Evolutionary conservation across 768 basidiomycete species (phyloP), one percentile per base, ranked within the genome.

Genomic region (Holtermanniella nyarrowii): DNA sequence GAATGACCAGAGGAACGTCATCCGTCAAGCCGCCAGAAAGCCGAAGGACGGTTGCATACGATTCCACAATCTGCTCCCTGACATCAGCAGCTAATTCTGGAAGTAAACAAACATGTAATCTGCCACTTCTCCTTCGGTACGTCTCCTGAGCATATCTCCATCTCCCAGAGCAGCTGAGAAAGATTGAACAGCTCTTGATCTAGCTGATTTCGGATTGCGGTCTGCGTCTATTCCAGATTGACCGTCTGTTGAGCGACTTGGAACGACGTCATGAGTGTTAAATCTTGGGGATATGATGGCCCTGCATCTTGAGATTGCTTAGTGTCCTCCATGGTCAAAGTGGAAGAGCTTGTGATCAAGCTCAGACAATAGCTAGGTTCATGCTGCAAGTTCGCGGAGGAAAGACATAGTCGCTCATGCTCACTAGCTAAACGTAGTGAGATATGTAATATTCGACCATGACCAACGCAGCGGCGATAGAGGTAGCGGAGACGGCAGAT

Each of bases 141-240:
- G 40, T 67, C 65, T 12, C 65, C 65, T 0, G 65, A 62, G 26
- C 65, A 67, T 16, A 67, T 57, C 47, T 67, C 65, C 57, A 67
- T 50, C 51, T 67, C 65, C 48, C 61, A 67, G 42, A 67, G 50
- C 41, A 64, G 62, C 46, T 67, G 65, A 40, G 49, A 53, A n/a
- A 67, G 50, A 11, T 49, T 47, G 26, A 64, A 47, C 10, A 67
- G 49, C 24, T 57, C 48, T 18, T 18, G 39, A 18, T 67, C 65
- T 10, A 62, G 37, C 18, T 57, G 48, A 7, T 46, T 45, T 10
- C 63, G 51, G 23, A 64, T 23, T 4, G 27, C 37, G 12, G 58
- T 39, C 59, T 60, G 20, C 58, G 59, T 1, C 26, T 13, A 39
- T 50, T 31, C 50, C 26, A 20, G 21, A 16, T 43, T 25, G 11